These are phyloP conservation scores for Nitzschia inconspicua DNA, from an alignment of 108 stramenopile genomes.

Conservation along the genomic window DNA sequence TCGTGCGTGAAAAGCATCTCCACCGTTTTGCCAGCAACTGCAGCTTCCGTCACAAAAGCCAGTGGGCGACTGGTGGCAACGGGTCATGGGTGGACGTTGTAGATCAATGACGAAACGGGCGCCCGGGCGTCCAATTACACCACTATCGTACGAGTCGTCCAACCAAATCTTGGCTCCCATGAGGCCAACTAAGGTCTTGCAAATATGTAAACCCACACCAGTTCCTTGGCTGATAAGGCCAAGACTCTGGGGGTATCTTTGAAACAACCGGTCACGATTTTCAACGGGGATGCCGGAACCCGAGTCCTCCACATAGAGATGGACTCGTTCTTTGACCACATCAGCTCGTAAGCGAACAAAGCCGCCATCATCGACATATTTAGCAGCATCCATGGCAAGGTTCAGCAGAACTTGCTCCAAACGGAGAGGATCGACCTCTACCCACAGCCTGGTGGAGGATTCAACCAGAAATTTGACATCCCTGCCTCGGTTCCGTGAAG, in stretches of 20 bases:
- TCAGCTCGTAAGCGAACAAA: conserved; percentile 13
- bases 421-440: conserved; percentile 8
- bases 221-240: conserved; percentile 14
- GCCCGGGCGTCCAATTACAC: conserved; percentile 13
- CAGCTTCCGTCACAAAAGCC: neutral
- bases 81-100: neutral
- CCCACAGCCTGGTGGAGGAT: neutral
- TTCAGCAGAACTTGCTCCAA: conserved; percentile 22
- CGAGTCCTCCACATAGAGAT: conserved; percentile 23
- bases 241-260: conserved; percentile 10
- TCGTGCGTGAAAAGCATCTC: neutral
- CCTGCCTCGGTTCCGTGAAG: neutral
- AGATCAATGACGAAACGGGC: conserved; percentile 16
- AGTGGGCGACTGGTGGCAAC: neutral
- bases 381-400: conserved; percentile 6
- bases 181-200: conserved; percentile 13
- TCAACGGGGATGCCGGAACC: conserved; percentile 19
- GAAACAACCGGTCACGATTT: conserved; percentile 11
- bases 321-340: neutral
- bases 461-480: conserved; percentile 3
- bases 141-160: conserved; percentile 20
- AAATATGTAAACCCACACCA: conserved; percentile 18
- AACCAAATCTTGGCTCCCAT: conserved; percentile 16
- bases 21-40: neutral
- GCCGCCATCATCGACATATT: conserved; percentile 18